These are phyloP conservation scores for Fusarium equiseti DNA, from an alignment of 2,329 filamentous ascomycete species.

Conservation along the genomic window DNA sequence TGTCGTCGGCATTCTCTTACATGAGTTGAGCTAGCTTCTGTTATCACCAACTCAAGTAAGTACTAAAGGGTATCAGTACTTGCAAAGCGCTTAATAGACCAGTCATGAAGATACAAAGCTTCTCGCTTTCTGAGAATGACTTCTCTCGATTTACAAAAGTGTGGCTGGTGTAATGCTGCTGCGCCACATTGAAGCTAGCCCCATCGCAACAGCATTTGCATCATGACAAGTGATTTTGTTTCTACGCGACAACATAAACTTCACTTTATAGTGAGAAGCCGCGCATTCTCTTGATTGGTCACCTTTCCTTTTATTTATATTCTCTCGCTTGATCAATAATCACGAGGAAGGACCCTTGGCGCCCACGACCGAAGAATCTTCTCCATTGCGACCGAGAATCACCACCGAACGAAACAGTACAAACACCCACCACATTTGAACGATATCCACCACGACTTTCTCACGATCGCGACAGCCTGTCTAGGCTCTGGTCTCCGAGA, in stretches of 20 bases:
- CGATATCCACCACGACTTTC: background rate
- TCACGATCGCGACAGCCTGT: background rate
- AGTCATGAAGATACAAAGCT: background rate
- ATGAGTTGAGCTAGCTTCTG: background rate
- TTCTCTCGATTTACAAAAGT: background rate
- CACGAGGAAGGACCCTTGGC: no score
- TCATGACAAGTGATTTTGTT: constrained; percentile 27
- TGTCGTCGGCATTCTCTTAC: background rate
- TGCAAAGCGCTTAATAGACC: background rate
- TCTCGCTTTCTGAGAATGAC: background rate
- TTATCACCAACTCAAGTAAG: background rate
- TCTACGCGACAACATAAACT: background rate
- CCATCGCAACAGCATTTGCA: constrained; percentile 23
- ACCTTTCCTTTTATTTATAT: background rate
- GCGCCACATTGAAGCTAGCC: constrained; percentile 33
- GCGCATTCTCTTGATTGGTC: background rate
- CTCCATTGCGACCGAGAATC: background rate
- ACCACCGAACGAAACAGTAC: background rate
- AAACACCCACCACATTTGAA: background rate
- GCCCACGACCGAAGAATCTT: background rate
- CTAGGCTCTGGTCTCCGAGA: background rate
- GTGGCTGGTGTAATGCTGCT: constrained; percentile 6
- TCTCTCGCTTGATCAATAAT: accelerated
- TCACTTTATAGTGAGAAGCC: background rate
- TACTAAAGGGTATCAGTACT: background rate